Conservation (phyloP, 1,284 basidiomycete species). For the Omphalotus olearius region DNA sequence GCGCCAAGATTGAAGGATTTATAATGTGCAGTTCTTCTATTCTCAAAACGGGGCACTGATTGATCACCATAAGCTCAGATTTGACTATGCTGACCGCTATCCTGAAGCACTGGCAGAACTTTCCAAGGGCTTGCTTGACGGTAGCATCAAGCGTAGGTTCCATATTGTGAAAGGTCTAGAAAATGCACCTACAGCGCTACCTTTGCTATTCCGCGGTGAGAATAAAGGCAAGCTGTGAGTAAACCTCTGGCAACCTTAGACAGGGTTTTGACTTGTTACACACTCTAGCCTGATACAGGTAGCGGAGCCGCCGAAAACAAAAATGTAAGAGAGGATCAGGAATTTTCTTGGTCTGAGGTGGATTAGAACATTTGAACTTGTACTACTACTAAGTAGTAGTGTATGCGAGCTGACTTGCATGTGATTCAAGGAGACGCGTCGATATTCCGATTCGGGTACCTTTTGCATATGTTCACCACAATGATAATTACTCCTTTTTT, state of each 20-base stretch:
- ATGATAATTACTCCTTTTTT: no score
- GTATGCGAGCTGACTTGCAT: no score
- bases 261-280: slow-evolving; percentile 7
- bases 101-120: slow-evolving; percentile 52
- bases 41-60: slow-evolving; percentile 1
- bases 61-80: slow-evolving; percentile 11
- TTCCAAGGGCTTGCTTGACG: slow-evolving; percentile 51
- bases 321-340: no score
- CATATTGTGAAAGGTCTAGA: slow-evolving; percentile 71
- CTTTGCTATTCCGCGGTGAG: slow-evolving; percentile 71
- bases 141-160: slow-evolving; percentile 78
- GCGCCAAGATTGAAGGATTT: slow-evolving; percentile 81
- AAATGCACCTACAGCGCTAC: slow-evolving; percentile 63
- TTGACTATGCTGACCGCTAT: slow-evolving; percentile 61
- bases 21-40: slow-evolving; percentile 42
- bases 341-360: no score
- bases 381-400: no score
- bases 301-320: slow-evolving; percentile 22
- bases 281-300: slow-evolving; percentile 44
- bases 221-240: slow-evolving; percentile 71
- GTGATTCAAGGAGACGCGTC: no score
- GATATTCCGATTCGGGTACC: no score
- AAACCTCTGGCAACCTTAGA: no score
- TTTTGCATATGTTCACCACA: no score
- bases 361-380: no score